These are phyloP conservation scores for Arthrobotrys megalospora DNA, from an alignment of 2,329 filamentous ascomycete species.

Conservation along the genomic window DNA sequence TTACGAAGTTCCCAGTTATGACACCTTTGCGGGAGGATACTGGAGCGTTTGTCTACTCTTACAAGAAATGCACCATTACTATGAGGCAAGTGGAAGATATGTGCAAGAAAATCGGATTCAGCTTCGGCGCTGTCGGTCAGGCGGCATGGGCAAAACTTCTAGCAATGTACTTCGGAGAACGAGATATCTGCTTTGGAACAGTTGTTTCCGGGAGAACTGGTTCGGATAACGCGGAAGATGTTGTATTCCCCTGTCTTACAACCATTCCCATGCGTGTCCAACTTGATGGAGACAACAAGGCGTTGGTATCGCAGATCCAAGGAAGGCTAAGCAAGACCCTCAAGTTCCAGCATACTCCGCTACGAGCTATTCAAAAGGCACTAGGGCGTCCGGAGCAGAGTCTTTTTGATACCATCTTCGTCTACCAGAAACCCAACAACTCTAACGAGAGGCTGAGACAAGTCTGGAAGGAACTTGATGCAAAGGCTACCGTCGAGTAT, in stretches of 20 bases:
- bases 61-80: conserved; percentile 45
- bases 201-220: conserved; percentile 81
- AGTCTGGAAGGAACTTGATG: conserved; percentile 76
- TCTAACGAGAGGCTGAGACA: conserved; percentile 60
- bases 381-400: conserved; percentile 76
- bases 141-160: conserved; percentile 84
- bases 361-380: conserved; percentile 81
- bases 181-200: conserved; percentile 79
- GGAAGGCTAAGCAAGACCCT: conserved; percentile 76
- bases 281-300: conserved; percentile 72
- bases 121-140: conserved; percentile 82
- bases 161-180: conserved; percentile 82
- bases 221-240: conserved; percentile 73
- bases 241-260: conserved; percentile 83
- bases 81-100: conserved; percentile 62
- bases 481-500: conserved; percentile 79
- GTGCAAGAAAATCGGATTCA: conserved; percentile 75
- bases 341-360: conserved; percentile 79
- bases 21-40: conserved; percentile 37
- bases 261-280: conserved; percentile 81
- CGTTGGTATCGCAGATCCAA: conserved; percentile 77
- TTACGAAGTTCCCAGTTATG: conserved; percentile 57
- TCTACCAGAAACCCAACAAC: conserved; percentile 78
- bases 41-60: conserved; percentile 47
- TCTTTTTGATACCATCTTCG: conserved; percentile 87